Evolutionary conservation across 139 green algal genomes (phyloP), one percentile per base, ranked within the genome.

Genomic region (Ulvella scutata): DNA sequence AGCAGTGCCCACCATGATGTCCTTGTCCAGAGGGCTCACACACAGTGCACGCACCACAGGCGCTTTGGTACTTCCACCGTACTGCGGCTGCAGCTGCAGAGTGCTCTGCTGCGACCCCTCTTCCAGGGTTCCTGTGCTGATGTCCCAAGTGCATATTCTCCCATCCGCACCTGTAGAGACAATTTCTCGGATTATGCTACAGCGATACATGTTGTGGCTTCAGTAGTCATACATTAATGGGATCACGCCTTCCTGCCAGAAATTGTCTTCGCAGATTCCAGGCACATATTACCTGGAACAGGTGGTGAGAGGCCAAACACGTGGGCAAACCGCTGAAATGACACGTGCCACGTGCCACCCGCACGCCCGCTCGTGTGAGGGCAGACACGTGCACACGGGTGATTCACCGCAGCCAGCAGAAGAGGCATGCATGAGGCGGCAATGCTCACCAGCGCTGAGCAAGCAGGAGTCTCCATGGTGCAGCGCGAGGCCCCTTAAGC

Each of bases 71-170:
- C n/a, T n/a, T 43, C 26, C 72, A 33, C 61, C 72, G 62, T 31
- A 59, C 4, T 73, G 73, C 59, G 38, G 79, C 36, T 43, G 73
- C 44, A 89, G 75, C 31, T 74, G 43, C 39, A 89, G 81, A 20
- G 78, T 37, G 1, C 72, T 75, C 23, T 75, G 79, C 43, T 86
- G 82, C 37, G 76, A 76, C 17, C 75, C 80, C 60, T 89, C 83
- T 4, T 21, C 28, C 38, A 88, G 38, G 4, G 13, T 75, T 38
- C 86, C 84, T 60, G 87, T 82, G 0, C 75, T 80, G 29, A 86
- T 82, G 61, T 89, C 81, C 87, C 87, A 92, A 59, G 77, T 77
- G 51, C 86, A 75, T 28, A 92, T 36, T 3, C 60, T 77, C 38
- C 87, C 82, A 73, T 88, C 84, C 37, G 82, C 85, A 26, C 85